A percentile compares a stretch with the other conserved stretches of the same genome.
Conservation (phyloP, 441 rosid species). For the Pelargonium myrrhifolium region DNA sequence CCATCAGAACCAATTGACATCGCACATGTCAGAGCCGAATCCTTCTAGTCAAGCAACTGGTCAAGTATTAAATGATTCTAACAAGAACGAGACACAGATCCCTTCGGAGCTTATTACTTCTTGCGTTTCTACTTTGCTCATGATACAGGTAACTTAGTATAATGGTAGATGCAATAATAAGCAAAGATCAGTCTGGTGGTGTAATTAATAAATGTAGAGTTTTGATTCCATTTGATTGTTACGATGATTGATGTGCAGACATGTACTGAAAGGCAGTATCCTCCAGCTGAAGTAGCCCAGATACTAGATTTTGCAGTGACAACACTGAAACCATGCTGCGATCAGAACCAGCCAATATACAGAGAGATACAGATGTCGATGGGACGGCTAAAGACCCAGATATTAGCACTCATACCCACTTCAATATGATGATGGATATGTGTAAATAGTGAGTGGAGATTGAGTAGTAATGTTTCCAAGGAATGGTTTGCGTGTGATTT, state of each 20-base stretch:
- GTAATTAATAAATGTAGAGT: too few relatives aligned
- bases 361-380: constrained; percentile 86
- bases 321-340: constrained; percentile 72
- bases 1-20: constrained; percentile 29
- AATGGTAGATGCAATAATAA: too few relatives aligned
- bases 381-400: constrained; percentile 95
- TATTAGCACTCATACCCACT: constrained; percentile 79
- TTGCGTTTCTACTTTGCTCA: constrained; percentile 75
- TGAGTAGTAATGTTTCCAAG: too few relatives aligned
- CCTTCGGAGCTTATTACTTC: constrained; percentile 77
- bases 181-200: too few relatives aligned
- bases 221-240: too few relatives aligned
- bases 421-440: constrained; percentile 21
- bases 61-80: constrained; percentile 30
- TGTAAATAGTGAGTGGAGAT: too few relatives aligned
- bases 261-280: constrained; percentile 79
- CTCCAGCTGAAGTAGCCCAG: constrained; percentile 84
- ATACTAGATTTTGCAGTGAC: constrained; percentile 74
- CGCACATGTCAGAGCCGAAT: constrained; percentile 26
- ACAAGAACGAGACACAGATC: constrained; percentile 39
- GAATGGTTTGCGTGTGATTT: too few relatives aligned
- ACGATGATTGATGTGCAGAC: constrained; percentile 44
- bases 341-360: constrained; percentile 69
- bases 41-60: constrained; percentile 18
- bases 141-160: constrained; percentile 75